Evolutionary conservation across 352 stramenopile genomes (phyloP).

Genomic region (Pythium aphanidermatum): DNA sequence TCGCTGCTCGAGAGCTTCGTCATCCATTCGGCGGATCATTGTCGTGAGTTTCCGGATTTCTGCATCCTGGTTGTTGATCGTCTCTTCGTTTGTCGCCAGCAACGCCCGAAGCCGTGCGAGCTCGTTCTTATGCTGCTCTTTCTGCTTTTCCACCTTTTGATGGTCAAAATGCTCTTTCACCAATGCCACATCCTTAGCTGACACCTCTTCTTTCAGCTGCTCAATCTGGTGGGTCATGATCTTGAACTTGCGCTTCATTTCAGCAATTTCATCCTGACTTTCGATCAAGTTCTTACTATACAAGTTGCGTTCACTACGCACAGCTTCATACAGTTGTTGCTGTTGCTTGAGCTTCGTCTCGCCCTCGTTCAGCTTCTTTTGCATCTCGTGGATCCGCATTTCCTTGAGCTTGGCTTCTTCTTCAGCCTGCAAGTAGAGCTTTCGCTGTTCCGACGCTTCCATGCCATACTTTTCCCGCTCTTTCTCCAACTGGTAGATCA

Average conservation of each 20-base stretch:
- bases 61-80: slow-evolving; percentile 92
- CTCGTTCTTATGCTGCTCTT: slow-evolving; percentile 92
- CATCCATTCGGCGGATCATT: slow-evolving; percentile 92
- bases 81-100: slow-evolving; percentile 86
- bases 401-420: slow-evolving; percentile 77
- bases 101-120: slow-evolving; percentile 86
- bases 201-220: slow-evolving; percentile 95
- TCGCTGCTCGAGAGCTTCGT: slow-evolving; percentile 89
- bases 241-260: slow-evolving; percentile 97
- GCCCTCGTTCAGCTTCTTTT: slow-evolving; percentile 86
- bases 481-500: slow-evolving; percentile 91
- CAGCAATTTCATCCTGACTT: slow-evolving; percentile 92
- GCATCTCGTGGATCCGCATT: slow-evolving; percentile 76
- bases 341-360: slow-evolving; percentile 96
- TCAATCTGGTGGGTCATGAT: slow-evolving; percentile 96
- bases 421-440: slow-evolving; percentile 79
- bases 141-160: slow-evolving; percentile 93
- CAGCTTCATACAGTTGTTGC: slow-evolving; percentile 93
- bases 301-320: slow-evolving; percentile 92
- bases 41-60: slow-evolving; percentile 91
- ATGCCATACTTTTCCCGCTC: slow-evolving; percentile 91
- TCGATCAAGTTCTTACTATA: slow-evolving; percentile 97
- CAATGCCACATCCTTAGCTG: slow-evolving; percentile 92
- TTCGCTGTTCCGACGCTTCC: slow-evolving; percentile 78
- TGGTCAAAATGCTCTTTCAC: slow-evolving; percentile 96